These are phyloP conservation scores for Solanum ossicruentum DNA, from an alignment of 257 asterid genomes.

Conservation along the genomic window DNA sequence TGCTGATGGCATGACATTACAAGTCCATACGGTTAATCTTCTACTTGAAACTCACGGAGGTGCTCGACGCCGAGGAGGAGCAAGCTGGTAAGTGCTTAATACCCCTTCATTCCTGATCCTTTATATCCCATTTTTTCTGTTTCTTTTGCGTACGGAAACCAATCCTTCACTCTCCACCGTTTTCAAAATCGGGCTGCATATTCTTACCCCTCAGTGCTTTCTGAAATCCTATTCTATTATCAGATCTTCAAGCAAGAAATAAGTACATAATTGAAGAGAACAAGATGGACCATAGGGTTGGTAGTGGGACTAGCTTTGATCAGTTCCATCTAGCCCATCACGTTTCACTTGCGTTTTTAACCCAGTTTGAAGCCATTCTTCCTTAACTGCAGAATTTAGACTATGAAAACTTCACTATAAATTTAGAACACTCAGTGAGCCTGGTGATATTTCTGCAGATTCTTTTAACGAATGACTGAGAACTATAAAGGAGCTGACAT, in stretches of 20 bases:
- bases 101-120: slow-evolving; percentile 8
- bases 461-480: not conserved
- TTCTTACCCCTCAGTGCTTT: not conserved
- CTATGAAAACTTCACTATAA: not conserved
- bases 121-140: not conserved
- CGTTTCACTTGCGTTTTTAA: not conserved
- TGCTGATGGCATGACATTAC: slow-evolving; percentile 96
- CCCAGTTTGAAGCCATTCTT: not conserved
- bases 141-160: not conserved
- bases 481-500: not conserved
- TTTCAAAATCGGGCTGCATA: not conserved
- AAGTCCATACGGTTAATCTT: slow-evolving; percentile 78
- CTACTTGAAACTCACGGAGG: slow-evolving; percentile 97
- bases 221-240: not conserved
- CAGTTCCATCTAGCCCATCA: not conserved
- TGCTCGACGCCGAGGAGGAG: slow-evolving; percentile 72
- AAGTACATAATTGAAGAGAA: not conserved
- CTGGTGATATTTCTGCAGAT: not conserved
- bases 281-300: not conserved
- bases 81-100: slow-evolving; percentile 66
- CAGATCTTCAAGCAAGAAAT: not conserved
- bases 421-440: not conserved
- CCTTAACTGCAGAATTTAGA: not conserved
- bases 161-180: not conserved
- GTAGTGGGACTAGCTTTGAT: not conserved